A percentile compares a stretch with the other conserved stretches of the same genome.
Conservation (phyloP, 495 filamentous ascomycete species). For the Neurospora hispaniola region DNA sequence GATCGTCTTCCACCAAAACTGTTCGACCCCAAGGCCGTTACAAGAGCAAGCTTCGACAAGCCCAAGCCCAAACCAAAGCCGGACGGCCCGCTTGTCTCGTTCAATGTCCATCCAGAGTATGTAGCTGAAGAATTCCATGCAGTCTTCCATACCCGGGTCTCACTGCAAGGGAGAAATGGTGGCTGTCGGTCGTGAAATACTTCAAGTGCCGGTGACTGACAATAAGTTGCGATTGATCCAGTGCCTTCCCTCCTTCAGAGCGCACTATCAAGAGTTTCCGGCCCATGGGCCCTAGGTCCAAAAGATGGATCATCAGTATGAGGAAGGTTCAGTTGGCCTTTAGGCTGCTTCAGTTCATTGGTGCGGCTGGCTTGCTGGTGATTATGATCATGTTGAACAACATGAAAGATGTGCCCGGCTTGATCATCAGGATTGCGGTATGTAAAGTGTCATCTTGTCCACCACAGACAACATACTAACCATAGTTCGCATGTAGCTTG, state of each 20-base stretch:
- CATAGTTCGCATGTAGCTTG: slow-evolving; percentile 37
- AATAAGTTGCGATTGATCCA: not conserved
- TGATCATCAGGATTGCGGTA: slow-evolving; percentile 73
- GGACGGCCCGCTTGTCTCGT: slow-evolving; percentile 62
- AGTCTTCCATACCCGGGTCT: not conserved
- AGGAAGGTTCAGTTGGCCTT: slow-evolving; percentile 56
- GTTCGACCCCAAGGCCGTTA: slow-evolving; percentile 78
- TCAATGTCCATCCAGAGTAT: slow-evolving; percentile 79
- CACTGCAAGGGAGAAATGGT: not conserved
- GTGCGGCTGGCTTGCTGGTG: slow-evolving; percentile 57
- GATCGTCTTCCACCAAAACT: slow-evolving; percentile 38
- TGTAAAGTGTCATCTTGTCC: slow-evolving; percentile 11
- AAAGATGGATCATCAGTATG: slow-evolving; percentile 53
- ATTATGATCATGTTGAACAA: slow-evolving; percentile 63
- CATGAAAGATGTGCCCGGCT: slow-evolving; percentile 49
- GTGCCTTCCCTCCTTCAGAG: slow-evolving; percentile 1
- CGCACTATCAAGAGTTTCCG: slow-evolving; percentile 19
- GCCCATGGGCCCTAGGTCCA: slow-evolving; percentile 61
- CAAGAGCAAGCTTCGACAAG: slow-evolving; percentile 56
- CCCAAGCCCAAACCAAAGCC: slow-evolving; percentile 55
- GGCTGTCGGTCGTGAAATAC: not conserved
- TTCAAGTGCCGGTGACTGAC: not conserved
- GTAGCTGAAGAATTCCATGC: slow-evolving; percentile 22
- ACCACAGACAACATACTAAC: not conserved
- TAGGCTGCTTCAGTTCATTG: slow-evolving; percentile 52